These are phyloP conservation scores for Clitoria ternatea DNA, from an alignment of 306 rosid genomes.

Conservation along the genomic window DNA sequence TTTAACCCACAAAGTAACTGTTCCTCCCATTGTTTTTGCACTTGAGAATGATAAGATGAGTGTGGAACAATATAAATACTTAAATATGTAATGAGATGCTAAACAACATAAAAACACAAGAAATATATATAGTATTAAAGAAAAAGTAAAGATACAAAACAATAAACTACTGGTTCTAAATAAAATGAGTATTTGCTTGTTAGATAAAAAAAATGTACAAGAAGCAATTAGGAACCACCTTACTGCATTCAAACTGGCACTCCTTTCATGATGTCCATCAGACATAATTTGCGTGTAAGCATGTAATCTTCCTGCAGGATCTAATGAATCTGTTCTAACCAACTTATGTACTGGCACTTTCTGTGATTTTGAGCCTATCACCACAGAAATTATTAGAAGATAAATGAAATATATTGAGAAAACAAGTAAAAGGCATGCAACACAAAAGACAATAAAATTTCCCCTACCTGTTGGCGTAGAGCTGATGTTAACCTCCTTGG, in stretches of 20 bases:
- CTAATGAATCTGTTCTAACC: constrained; percentile 86
- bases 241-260: constrained; percentile 58
- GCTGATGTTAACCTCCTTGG: constrained; percentile 44
- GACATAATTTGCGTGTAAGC: constrained; percentile 59
- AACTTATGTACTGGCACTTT: constrained; percentile 83
- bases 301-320: constrained; percentile 90
- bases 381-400: neutral
- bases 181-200: neutral
- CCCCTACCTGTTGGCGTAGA: constrained; percentile 43
- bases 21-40: too few relatives aligned
- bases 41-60: neutral
- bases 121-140: constrained; percentile 7
- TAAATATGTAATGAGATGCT: neutral
- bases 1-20: too few relatives aligned
- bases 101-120: neutral
- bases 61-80: neutral
- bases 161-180: neutral
- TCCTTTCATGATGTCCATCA: constrained; percentile 39
- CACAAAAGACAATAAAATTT: constrained; percentile 16
- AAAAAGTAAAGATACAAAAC: neutral
- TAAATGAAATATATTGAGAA: constrained; percentile 2
- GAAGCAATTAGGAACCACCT: constrained; percentile 47
- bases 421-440: constrained; percentile 20
- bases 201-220: constrained; percentile 3
- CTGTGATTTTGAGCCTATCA: constrained; percentile 58